Evolutionary conservation across 2,329 filamentous ascomycete species (phyloP).

Genomic region (Pseudopyricularia cyperi): DNA sequence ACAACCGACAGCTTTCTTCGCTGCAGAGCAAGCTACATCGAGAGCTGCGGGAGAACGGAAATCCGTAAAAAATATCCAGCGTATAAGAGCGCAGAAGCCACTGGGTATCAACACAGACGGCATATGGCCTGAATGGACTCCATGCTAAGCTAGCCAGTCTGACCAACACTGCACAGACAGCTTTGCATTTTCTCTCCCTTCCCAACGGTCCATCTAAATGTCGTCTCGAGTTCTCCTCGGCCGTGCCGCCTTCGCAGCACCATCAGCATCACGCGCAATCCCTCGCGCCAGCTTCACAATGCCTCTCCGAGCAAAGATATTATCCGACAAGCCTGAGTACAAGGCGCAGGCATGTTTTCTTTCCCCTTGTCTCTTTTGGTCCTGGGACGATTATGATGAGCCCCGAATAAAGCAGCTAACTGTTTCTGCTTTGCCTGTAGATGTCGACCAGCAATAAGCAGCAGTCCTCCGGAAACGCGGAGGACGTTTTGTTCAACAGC

Average conservation of each 20-base stretch:
- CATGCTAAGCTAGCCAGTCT: not conserved
- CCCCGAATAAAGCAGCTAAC: not conserved
- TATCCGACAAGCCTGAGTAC: constrained; percentile 41
- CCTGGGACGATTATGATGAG: constrained; percentile 1
- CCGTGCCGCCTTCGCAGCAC: constrained; percentile 39
- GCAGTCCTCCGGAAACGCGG: constrained; percentile 55
- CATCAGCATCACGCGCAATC: constrained; percentile 11
- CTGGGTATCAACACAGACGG: not conserved
- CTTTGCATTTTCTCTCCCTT: not conserved
- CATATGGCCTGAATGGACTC: not conserved
- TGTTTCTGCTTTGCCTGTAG: constrained; percentile 9
- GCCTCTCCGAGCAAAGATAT: constrained; percentile 69
- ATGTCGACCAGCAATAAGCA: constrained; percentile 33
- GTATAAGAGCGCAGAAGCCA: not conserved
- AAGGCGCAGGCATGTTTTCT: constrained; percentile 34
- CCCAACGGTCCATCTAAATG: constrained; percentile 30
- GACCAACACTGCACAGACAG: constrained; percentile 1
- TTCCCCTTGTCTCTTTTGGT: not conserved
- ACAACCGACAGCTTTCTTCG: not conserved
- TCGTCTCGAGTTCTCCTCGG: constrained; percentile 39
- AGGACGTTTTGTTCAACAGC: constrained; percentile 88
- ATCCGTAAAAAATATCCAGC: not conserved
- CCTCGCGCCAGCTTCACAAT: constrained; percentile 38
- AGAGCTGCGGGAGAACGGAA: not conserved
- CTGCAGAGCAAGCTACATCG: not conserved